Evolutionary conservation across 345 rosid genomes (phyloP).

Genomic region (Zanthoxylum bungeanum): DNA sequence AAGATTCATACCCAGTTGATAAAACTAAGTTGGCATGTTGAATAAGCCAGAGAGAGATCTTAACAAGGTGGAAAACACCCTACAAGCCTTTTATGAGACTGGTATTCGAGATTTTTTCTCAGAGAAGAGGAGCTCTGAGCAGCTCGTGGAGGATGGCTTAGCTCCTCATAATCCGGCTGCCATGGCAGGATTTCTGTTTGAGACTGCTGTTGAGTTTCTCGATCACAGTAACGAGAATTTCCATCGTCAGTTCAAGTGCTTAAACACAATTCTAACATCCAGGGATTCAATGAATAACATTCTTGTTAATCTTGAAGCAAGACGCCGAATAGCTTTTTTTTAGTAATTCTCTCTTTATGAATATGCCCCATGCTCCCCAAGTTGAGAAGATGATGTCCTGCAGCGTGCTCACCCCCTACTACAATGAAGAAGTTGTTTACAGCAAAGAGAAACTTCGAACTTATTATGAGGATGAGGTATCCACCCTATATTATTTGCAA

Average conservation of each 20-base stretch:
- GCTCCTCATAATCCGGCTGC: conserved; percentile 78
- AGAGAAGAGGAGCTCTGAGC: conserved; percentile 61
- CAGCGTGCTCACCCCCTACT: conserved; percentile 91
- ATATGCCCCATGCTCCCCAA: conserved; percentile 98
- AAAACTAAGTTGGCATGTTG: conserved; percentile 60
- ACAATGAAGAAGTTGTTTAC: conserved; percentile 83
- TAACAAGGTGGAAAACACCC: conserved; percentile 65
- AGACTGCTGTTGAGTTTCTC: conserved; percentile 74
- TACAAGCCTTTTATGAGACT: conserved; percentile 92
- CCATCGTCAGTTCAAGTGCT: conserved; percentile 81
- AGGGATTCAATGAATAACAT: conserved; percentile 86
- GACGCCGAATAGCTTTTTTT: conserved; percentile 94
- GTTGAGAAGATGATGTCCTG: conserved; percentile 99
- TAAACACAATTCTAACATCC: conserved; percentile 82
- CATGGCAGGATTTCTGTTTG: conserved; percentile 68
- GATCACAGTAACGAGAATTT: conserved; percentile 62
- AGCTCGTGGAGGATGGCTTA: conserved; percentile 64
- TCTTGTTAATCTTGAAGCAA: conserved; percentile 87
- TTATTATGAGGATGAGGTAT: conserved; percentile 94
- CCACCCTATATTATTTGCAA: conserved; percentile 82
- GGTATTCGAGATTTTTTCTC: conserved; percentile 69
- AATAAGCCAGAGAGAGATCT: conserved; percentile 51
- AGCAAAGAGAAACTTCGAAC: conserved; percentile 86
- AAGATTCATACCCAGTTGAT: conserved; percentile 65
- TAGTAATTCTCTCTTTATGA: conserved; percentile 96